Base-by-base conservation (phyloP, 495 filamentous ascomycete species). In the Neurospora africana region DNA sequence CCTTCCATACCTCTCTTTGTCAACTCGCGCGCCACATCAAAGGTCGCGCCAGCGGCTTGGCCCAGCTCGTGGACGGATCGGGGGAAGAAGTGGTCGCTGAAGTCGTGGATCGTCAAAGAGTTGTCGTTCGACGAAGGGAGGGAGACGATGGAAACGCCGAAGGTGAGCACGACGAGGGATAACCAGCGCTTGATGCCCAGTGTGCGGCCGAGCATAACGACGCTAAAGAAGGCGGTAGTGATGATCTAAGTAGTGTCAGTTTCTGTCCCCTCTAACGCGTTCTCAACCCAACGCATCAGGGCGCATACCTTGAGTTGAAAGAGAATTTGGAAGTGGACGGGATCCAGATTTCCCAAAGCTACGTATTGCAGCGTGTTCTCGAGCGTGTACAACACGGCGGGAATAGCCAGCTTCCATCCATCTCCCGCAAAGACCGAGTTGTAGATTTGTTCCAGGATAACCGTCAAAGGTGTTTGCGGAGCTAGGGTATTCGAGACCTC, bases 341-440 rank as follows among this genome's bases (percentile, higher is more conserved):
- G 91, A 70, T 94, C 93, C 72, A 98, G 83, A 77, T 99, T 98
- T 72, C 92, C 92, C 27, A 98, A 87, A 3, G 93, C 95, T 68
- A 97, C 87, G 80, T 97, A 99, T 81, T 98, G 93, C 23, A 99
- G 82, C 5, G 90, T 91, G 78, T 97, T 98, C 76, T 97, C 92
- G 35, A 97, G 74, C 0, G 95, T 97, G 78, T 97, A 98, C 3
- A 98, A 85, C 53, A 88, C 86, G 9, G 94, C 95, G 0, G 95
- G 95, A 43, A 98, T 91, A 6, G 93, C 93, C 74, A 99, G 79
- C 81, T 98, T 98, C 95, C 95, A 99, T 76, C 93, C 92, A 75
- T 99, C 95, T n/a, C 91, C 90, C 4, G 91, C 91, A 78, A 98
- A 97, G 0, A 97, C 90, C 17, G 91, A 88, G 67, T 85, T 87